Evolutionary conservation across 192 early-diverging fungal genomes (phyloP), one percentile per base, ranked within the genome.

Genomic region (Coemansia guatemalensis): DNA sequence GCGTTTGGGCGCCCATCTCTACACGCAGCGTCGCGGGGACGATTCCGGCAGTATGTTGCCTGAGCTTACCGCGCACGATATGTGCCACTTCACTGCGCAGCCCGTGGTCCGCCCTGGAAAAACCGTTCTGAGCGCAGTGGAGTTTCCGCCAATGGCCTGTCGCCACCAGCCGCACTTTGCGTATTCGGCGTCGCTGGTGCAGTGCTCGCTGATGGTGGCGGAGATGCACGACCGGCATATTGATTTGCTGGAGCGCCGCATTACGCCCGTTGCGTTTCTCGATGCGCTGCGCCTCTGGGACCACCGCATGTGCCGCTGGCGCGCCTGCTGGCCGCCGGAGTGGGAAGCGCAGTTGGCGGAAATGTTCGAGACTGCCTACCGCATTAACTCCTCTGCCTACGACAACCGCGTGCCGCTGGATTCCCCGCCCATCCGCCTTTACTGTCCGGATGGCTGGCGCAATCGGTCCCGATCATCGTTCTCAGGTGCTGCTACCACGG

Each of bases 11-110:
- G 6, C 39, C 21, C 3, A 11, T 8, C 14, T 47, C 12, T 30
- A 58, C 32, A 18, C 27, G 11, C 32, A 8, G 11, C 21, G 14
- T 17, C 4, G 14, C 11, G 22, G 39, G 12, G 39, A 32, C 55
- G 33, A 29, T 27, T 18, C 20, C 24, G n/a, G 51, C 20, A 12
- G 1, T 1, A 3, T 53, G 22, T 5, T 52, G 60, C 75, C 75
- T 7, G 70, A 62, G 32, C 17, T 69, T 26, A 69, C 75, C 5
- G 20, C n/a, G 23, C 76, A 78, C 67, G 70, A 73, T 57, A 35
- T 67, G 55, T 78, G 76, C 67, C 62, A 62, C 48, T 64, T 61
- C 53, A 39, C 61, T 1, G 71, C 76, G 47, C 55, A 62, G 60
- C 66, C 72, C 14, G 22, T 53, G 14, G 64, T 49, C 24, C 25